Evolutionary conservation across 495 filamentous ascomycete species (phyloP), one percentile per base, ranked within the genome.

Genomic region (Diplogelasinospora grovesii): DNA sequence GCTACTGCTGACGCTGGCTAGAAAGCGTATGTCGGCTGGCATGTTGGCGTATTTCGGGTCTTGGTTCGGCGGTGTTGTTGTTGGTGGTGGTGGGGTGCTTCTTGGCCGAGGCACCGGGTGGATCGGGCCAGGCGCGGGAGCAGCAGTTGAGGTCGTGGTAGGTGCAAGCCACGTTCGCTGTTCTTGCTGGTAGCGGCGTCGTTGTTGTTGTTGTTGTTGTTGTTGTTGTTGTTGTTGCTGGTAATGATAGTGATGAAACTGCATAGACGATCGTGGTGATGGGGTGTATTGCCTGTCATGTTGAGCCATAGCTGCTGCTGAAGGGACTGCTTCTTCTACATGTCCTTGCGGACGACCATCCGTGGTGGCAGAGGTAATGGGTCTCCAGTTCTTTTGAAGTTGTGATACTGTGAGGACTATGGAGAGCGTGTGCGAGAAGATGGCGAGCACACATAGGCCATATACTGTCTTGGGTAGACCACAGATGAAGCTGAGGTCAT

Each of bases 391-490:
- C 34, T 28, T 25, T 22, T 46, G 38, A 5, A 38, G 25, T 20
- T 38, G 44, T 21, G 42, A 22, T 4, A 13, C 37, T 19, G 43
- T 50, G 24, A 46, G 29, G 30, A 42, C 28, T 2, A 50, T 41
- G 0, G 48, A 42, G 15, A 42, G 27, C 0, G 43, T 42, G 36
- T 46, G 36, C 7, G 43, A 46, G 15, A 46, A 38, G 13, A 55
- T 48, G 11, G 45, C 23, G n/a, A 36, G 24, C 10, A 33, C 29
- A 29, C 25, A 39, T 13, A 52, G 16, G 13, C 23, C 22, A 36
- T 49, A 37, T 5, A 53, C 18, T 21, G 34, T 25, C 21, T 42
- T 40, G 5, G 50, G 43, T 4, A 46, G 19, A 30, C 26, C 24
- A 38, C 48, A 50, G 2, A 23, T 14, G 14, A 37, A 29, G 25